Percentiles rank a stretch among this genome's conserved stretches.
phyloP scores from a whole-genome alignment of 1,284 basidiomycete species.

The Ustilago xerochloae region DNA sequence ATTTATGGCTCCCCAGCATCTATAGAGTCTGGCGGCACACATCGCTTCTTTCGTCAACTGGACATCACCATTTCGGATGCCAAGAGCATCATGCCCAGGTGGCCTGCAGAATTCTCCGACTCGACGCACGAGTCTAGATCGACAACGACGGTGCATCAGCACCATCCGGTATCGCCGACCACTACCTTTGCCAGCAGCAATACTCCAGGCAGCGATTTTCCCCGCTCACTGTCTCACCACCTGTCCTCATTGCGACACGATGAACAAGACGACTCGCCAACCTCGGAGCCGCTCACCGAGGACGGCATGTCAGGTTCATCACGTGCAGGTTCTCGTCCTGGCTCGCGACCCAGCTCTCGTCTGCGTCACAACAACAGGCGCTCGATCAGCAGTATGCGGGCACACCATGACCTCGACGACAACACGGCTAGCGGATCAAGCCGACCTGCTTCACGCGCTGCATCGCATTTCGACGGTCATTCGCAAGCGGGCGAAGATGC shows the following conservation, averaged over 20 bases:
- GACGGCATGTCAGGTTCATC: slow-evolving; percentile 33
- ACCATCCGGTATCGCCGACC: slow-evolving; percentile 14
- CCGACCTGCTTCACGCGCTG: slow-evolving; percentile 22
- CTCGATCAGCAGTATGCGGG: slow-evolving; percentile 27
- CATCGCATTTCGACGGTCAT: slow-evolving; percentile 18
- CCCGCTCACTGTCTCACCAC: slow-evolving; percentile 27
- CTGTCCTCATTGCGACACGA: slow-evolving; percentile 11
- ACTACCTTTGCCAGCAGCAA: background rate
- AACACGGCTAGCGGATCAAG: slow-evolving; percentile 26
- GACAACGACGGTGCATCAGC: slow-evolving; percentile 3
- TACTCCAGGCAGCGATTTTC: slow-evolving; percentile 2
- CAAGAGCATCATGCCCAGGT: slow-evolving; percentile 47
- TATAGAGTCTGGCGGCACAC: slow-evolving; percentile 33
- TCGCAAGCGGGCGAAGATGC: slow-evolving; percentile 18
- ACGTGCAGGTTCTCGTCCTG: slow-evolving; percentile 28
- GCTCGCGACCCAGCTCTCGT: slow-evolving; percentile 32
- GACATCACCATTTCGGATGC: slow-evolving; percentile 57
- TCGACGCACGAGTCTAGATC: background rate
- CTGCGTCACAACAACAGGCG: slow-evolving; percentile 31
- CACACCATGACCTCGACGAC: slow-evolving; percentile 15
- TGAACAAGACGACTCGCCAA: slow-evolving; percentile 25
- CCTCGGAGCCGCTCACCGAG: slow-evolving; percentile 24
- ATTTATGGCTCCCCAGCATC: slow-evolving; percentile 44
- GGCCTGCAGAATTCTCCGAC: slow-evolving; percentile 26
- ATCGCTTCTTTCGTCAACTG: slow-evolving; percentile 53